Evolutionary conservation across 768 basidiomycete genomes (phyloP).

Genomic region (Naganishia friedmannii): DNA sequence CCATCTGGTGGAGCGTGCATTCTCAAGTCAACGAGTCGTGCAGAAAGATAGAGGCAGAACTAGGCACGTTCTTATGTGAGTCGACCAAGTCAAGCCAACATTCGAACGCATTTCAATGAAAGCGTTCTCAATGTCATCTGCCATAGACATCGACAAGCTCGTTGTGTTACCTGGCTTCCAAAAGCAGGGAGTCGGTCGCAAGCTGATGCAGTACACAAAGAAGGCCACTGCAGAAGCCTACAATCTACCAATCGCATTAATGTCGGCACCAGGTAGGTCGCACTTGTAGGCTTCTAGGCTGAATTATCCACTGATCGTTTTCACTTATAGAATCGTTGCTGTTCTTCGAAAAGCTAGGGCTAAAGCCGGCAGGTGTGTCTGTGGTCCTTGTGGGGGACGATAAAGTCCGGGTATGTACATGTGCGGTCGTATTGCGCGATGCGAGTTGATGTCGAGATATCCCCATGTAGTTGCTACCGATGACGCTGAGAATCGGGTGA

Average conservation of each 20-base stretch:
- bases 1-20: conserved; percentile 15
- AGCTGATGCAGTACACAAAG: neutral
- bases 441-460: too few relatives aligned
- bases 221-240: neutral
- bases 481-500: neutral
- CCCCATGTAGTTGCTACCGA: neutral
- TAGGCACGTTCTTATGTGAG: conserved; percentile 12
- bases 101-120: too few relatives aligned
- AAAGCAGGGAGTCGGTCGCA: conserved; percentile 13
- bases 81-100: neutral
- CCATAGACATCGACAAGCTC: conserved; percentile 12
- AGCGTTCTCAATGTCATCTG: neutral
- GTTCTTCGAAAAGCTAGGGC: neutral
- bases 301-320: neutral
- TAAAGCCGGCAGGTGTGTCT: neutral
- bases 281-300: neutral
- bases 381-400: conserved; percentile 10
- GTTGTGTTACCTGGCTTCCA: conserved; percentile 5
- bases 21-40: neutral
- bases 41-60: neutral
- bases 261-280: neutral
- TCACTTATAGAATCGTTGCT: neutral
- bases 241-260: conserved; percentile 3
- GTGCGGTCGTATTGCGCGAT: neutral
- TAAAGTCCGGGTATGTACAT: neutral